phyloP scores from a whole-genome alignment of 1,284 basidiomycete genomes.

The Sanghuangporus weigelae region DNA sequence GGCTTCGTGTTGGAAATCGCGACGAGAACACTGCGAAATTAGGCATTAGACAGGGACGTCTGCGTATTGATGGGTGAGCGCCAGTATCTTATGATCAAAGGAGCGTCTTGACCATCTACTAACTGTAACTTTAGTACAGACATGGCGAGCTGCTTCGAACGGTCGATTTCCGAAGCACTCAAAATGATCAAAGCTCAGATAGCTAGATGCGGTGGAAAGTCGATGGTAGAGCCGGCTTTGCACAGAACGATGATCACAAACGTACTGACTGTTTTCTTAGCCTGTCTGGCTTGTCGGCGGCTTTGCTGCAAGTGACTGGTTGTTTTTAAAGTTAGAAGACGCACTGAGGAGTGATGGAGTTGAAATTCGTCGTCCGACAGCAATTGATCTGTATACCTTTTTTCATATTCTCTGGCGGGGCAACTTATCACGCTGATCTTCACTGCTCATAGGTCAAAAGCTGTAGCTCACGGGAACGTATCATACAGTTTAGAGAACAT shows the following conservation, averaged over 20 bases:
- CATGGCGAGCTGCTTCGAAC: constrained; percentile 68
- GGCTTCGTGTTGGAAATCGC: constrained; percentile 67
- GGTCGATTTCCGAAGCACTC: constrained; percentile 67
- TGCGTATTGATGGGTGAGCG: constrained; percentile 61
- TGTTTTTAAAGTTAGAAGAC: constrained; percentile 67
- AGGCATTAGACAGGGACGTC: constrained; percentile 62
- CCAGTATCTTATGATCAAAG: constrained; percentile 4
- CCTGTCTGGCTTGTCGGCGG: constrained; percentile 77
- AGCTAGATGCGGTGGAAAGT: constrained; percentile 54
- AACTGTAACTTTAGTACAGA: constrained; percentile 35
- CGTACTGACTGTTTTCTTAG: constrained; percentile 26
- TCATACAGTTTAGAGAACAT: constrained; percentile 78
- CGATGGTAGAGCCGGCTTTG: constrained; percentile 36
- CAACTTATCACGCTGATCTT: neutral
- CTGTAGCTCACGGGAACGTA: constrained; percentile 75
- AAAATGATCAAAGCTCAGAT: constrained; percentile 64
- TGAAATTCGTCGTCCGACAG: constrained; percentile 64
- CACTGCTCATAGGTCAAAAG: constrained; percentile 53
- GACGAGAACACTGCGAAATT: constrained; percentile 62
- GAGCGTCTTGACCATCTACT: neutral
- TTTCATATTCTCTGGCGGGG: neutral
- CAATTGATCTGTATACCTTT: constrained; percentile 53
- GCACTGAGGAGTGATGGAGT: constrained; percentile 49
- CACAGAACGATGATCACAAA: neutral
- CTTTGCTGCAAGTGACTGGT: constrained; percentile 72